Evolutionary conservation across 495 filamentous ascomycete species (phyloP).

Genomic region (Darksidea phi): DNA sequence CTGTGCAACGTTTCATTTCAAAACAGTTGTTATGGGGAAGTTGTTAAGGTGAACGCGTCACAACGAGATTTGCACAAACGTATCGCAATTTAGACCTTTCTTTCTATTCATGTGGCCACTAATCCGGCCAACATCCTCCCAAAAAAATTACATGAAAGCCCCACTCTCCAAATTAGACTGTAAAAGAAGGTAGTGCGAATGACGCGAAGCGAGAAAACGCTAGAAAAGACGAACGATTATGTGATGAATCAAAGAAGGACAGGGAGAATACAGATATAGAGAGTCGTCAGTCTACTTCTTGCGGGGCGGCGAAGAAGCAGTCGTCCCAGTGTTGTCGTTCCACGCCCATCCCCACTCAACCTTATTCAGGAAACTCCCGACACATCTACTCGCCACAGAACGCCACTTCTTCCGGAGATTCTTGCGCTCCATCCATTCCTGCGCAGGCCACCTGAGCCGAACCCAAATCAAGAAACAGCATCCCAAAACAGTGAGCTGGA

Average conservation of each 20-base stretch:
- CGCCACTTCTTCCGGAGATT: constrained; percentile 14
- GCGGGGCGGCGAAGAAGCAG: not conserved
- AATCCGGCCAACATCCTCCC: not conserved
- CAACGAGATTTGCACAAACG: not conserved
- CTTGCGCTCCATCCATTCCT: not conserved
- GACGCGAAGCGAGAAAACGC: not conserved
- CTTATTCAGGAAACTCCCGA: not conserved
- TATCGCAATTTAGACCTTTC: constrained; percentile 20
- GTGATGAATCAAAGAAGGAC: not conserved
- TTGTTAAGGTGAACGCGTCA: not conserved
- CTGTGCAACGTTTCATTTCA: not conserved
- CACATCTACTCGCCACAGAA: constrained; percentile 1
- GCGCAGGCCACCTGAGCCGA: not conserved
- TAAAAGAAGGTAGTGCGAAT: not conserved
- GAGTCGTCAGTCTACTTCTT: constrained; percentile 13
- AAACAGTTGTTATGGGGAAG: not conserved
- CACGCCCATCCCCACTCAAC: constrained; percentile 28
- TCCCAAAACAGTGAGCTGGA: constrained; percentile 13
- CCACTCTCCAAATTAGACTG: not conserved
- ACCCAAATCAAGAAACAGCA: constrained; percentile 18
- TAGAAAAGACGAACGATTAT: not conserved
- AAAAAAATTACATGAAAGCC: constrained; percentile 19
- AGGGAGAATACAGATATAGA: constrained; percentile 1
- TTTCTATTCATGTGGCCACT: constrained; percentile 17
- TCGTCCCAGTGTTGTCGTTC: constrained; percentile 18